Base-by-base conservation (phyloP, 495 filamentous ascomycete genomes). In the Aspergillus baeticus region DNA sequence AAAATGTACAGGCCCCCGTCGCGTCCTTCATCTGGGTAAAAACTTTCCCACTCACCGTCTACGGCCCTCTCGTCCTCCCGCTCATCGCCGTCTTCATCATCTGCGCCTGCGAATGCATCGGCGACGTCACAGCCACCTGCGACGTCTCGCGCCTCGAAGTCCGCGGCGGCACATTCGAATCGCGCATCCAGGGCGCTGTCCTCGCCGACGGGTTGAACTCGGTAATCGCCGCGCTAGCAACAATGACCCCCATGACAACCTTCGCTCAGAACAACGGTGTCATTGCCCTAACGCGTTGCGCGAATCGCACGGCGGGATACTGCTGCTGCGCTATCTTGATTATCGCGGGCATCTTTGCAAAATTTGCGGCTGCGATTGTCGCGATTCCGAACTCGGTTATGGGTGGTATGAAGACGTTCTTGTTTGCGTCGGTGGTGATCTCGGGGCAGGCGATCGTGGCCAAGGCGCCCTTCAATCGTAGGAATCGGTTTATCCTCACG, bases 201-300 rank as follows among this genome's bases (percentile, higher is more conserved):
- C 74, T 77, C 14, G 70, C 70, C 0, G 91, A 96, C 64, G 90
- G 91, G 8, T 52, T 93, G 36, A 92, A 88, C 70, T 90, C 90
- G 22, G 70, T 93, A 45, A 66, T 96, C 29, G 89, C 91, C 14
- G 89, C 85, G 0, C 80, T 96, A 26, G 85, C 82, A 73, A 96
- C 92, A 22, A 91, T 92, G 62, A 91, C 87, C 0, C 90, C 91
- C 18, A 89, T 93, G 85, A 85, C 81, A 7, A 89, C 85, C 60
- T 86, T 85, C 47, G 86, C 91, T 0, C 90, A 96, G 71, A 96
- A 96, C 72, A 97, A 97, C 73, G 86, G 91, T 59, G 92, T 97
- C 52, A 96, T 97, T 60, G 86, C 90, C 5, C 77, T 96, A 18
- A 96, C 91, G 2, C 83, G 90, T 17, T 96, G 92, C 70, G 92